Percentiles rank a stretch among this genome's conserved stretches.
Conservation (phyloP, 345 rosid species). For the Draba incana region DNA sequence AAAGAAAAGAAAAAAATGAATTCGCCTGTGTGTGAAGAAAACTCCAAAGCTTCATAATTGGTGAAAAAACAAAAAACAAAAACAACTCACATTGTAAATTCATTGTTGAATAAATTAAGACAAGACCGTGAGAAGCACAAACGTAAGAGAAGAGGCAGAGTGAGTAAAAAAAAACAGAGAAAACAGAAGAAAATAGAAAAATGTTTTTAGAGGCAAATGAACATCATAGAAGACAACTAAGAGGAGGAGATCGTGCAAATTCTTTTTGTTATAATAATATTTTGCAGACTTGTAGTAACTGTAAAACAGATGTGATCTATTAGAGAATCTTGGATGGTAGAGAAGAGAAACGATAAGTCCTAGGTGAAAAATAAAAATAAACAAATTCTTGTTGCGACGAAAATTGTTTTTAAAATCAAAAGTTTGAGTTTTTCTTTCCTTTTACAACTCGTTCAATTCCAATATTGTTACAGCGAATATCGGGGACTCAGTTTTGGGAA, state of each 20-base stretch:
- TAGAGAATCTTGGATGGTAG: conserved; percentile 31
- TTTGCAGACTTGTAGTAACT: conserved; percentile 30
- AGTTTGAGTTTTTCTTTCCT: not conserved
- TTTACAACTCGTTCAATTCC: conserved; percentile 27
- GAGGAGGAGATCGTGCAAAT: conserved; percentile 32
- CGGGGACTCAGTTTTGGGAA: conserved; percentile 22
- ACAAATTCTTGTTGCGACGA: conserved; percentile 33
- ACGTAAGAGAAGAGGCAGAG: conserved; percentile 25
- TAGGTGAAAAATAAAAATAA: not conserved
- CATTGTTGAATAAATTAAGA: conserved; percentile 25
- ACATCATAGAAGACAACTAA: conserved; percentile 10
- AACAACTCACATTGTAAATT: conserved; percentile 24
- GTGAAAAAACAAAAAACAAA: no score
- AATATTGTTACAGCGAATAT: conserved; percentile 36
- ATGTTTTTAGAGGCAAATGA: no score
- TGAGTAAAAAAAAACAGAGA: not conserved
- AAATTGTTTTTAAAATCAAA: not conserved
- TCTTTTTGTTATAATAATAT: not conserved
- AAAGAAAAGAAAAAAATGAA: not conserved
- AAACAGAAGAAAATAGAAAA: not conserved
- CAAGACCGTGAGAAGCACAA: conserved; percentile 38
- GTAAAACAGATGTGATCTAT: conserved; percentile 33
- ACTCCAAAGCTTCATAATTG: not conserved
- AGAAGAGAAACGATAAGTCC: conserved; percentile 28
- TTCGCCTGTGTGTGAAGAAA: conserved; percentile 1